Evolutionary conservation across 768 basidiomycete genomes (phyloP), one percentile per base, ranked within the genome.

Genomic region (Boletales sp.): DNA sequence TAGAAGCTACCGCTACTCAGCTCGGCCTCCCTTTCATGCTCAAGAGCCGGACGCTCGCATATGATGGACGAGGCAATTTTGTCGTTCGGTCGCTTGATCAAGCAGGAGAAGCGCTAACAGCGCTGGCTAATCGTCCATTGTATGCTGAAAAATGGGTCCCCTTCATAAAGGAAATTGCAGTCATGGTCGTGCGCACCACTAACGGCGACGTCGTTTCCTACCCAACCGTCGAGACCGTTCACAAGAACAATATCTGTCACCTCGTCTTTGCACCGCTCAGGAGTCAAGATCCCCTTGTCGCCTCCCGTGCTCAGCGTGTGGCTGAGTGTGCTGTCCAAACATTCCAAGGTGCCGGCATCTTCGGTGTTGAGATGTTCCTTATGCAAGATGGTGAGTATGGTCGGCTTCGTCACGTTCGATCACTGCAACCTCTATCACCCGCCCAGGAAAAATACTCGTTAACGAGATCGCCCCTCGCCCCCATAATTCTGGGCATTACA

Each of bases 381-480:
- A 79, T 95, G 80, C 72, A 77, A 27, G 81, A 94, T 62, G 94
- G 95, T 92, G 58, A 15, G 49, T 50, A 17, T 10, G 2, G 39
- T 21, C 21, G 21, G 4, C 21, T 40, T 79, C 64, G 8, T 39
- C 29, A 31, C 17, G 8, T 37, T 37, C 4, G 10, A 11, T 15
- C 35, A 8, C 17, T 19, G 34, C 30, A 37, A 14, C 19, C 15
- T 21, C 32, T 14, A 18, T 45, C 15, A 13, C 13, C 9, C 27
- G 24, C 4, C 13, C 56, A 94, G 93, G 88, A 12, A 67, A 74
- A 1, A 78, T 97, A 1, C 83, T 83, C 51, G 80, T 99, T 55
- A 99, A 99, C 68, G 97, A 99, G 72, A 95, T 99, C 53, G 97
- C 97, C 0, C 97, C 97, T 12, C 82, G 97, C 15, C 95, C 97